These are phyloP conservation scores for Colletotrichum sp. DNA, from an alignment of 2,329 filamentous ascomycete genomes.

Conservation along the genomic window DNA sequence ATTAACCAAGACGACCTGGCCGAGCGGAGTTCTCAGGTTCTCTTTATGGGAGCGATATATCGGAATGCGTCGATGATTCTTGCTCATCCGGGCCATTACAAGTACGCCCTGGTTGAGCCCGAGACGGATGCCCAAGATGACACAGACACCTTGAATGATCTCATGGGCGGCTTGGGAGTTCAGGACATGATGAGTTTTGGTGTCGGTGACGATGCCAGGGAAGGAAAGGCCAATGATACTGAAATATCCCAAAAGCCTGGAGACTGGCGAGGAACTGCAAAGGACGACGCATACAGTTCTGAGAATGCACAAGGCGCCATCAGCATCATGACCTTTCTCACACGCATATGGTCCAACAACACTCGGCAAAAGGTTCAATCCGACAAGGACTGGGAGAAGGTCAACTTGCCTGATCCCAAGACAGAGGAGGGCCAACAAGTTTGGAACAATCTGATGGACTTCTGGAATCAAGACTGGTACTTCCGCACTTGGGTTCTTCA, in stretches of 20 bases:
- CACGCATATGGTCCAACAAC: background rate
- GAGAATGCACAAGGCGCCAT: background rate
- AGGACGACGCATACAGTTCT: background rate
- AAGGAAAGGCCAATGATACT: no score
- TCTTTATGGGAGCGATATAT: conserved; percentile 3
- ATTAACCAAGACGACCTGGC: conserved; percentile 1
- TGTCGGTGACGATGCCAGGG: background rate
- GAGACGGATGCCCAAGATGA: background rate
- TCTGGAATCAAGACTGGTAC: conserved; percentile 12
- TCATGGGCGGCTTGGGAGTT: background rate
- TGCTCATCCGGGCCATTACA: background rate
- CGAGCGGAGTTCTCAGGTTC: background rate
- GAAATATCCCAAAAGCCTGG: background rate
- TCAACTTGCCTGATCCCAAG: background rate
- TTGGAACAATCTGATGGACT: background rate
- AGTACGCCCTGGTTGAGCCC: background rate
- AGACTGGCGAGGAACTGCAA: background rate
- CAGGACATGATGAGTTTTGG: conserved; percentile 1
- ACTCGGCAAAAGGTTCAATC: background rate
- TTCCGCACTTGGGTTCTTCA: conserved; percentile 15
- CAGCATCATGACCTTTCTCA: conserved; percentile 13
- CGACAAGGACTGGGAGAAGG: background rate
- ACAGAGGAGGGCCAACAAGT: background rate
- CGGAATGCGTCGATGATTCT: background rate
- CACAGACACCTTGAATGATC: background rate